Conservation (phyloP, 2,329 filamentous ascomycete species). For the Scedosporium boydii region DNA sequence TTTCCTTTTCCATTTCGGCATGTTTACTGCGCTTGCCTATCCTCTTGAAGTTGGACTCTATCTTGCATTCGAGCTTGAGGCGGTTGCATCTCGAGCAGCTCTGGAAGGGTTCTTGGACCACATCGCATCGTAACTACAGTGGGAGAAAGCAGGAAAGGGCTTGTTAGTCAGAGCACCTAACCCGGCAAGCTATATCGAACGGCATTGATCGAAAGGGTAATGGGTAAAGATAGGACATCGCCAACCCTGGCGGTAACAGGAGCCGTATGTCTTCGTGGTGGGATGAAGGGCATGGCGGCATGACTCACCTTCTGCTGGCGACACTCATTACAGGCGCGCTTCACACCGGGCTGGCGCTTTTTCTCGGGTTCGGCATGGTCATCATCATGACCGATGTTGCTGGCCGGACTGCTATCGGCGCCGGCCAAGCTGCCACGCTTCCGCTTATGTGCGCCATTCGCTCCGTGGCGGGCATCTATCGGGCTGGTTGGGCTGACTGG, state of each 20-base stretch:
- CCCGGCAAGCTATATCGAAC: conserved; percentile 6
- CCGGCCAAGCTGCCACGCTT: conserved; percentile 40
- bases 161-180: conserved; percentile 7
- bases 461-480: conserved; percentile 39
- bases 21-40: conserved; percentile 74
- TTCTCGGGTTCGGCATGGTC: conserved; percentile 45
- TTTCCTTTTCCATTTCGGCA: conserved; percentile 79
- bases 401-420: conserved; percentile 53
- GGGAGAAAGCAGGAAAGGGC: background rate
- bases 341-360: conserved; percentile 59
- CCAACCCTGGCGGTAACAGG: no score
- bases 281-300: background rate
- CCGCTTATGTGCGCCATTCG: conserved; percentile 41
- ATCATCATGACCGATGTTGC: conserved; percentile 48
- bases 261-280: no score
- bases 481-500: conserved; percentile 48
- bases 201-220: conserved; percentile 9
- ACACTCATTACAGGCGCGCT: conserved; percentile 78
- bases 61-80: conserved; percentile 73
- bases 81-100: conserved; percentile 70
- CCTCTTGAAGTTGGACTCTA: conserved; percentile 81
- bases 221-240: background rate
- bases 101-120: conserved; percentile 70
- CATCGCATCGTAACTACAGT: conserved; percentile 67
- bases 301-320: conserved; percentile 70